Evolutionary conservation across 345 rosid species (phyloP), one percentile per base, ranked within the genome.

Genomic region (Rhodamnia rubescens): DNA sequence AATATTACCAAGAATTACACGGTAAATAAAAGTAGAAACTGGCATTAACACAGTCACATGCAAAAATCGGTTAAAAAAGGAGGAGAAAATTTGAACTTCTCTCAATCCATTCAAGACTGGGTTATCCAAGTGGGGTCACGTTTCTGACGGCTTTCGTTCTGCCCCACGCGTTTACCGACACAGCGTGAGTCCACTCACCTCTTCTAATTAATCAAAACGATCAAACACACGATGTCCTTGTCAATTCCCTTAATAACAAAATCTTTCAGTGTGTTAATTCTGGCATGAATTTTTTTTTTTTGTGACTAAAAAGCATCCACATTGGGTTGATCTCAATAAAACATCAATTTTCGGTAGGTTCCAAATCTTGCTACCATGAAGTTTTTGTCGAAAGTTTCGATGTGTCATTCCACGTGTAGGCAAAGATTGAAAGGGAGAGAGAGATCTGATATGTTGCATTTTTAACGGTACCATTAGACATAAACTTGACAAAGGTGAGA

Each of bases 401-500:
- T 32, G 47, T 8, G 1, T 1, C 24, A 18, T 32, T 32, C 1
- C 7, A 4, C 24, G 2, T 32, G 24, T 5, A 69, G 74, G 6
- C 4, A 11, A 11, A 3, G 14, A 50, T 50, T 11, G 52, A 50
- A 50, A 50, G 2, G 32, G 74, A 13, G 74, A 13, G 32, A 59
- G 69, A 26, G 64, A 58, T 15, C 10, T 10, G 2, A 4, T 2
- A 8, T 11, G 1, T 69, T 2, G 0, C 78, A 32, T 69, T 22
- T 64, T 69, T 32, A 1, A 32, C 5, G 11, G 13, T 12, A 32
- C 11, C 24, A 32, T 32, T 32, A 5, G 24, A 64, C 10, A 61
- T 8, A 4, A 64, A 16, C 24, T 14, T 16, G 22, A 32, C 0
- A 1, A 1, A 13, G 75, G 9, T 64, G 1, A 2, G 3, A 32